Base-by-base conservation (phyloP, 2,329 filamentous ascomycete species). In the Allantophomopsis lycopodina region DNA sequence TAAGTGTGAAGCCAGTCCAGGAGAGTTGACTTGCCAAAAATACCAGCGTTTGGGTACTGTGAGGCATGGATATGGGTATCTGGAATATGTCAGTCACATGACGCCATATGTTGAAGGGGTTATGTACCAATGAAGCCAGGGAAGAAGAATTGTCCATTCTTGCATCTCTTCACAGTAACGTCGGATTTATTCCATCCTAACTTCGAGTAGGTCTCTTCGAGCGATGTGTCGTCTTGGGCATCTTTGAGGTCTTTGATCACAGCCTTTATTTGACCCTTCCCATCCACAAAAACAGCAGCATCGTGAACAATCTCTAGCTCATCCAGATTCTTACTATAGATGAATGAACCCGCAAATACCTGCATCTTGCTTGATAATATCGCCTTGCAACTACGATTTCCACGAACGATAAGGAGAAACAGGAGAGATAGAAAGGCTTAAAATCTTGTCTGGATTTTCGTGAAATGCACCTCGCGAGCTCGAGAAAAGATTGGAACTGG, bases 1-100 rank as follows among this genome's bases (percentile, higher is more conserved):
- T 98, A 96, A 13, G 70, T 91, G 51, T 88, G 74, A 5, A 98
- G 69, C 91, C 91, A 98, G 61, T 91, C 82, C 12, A 98, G 73
- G 23, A 98, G 77, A 0, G 89, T 95, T 0, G 84, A 81, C 48
- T 88, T 91, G 53, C 91, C 91, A 56, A 96, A 96, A 46, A 98
- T 80, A 43, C 91, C 91, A 1, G 77, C 76, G 55, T 98, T 98
- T 42, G 89, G 87, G 53, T 94, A 95, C 63, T 98, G 91, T 0
- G 88, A 75, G 7, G 91, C 91, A 57, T 98, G 91, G 42, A 94
- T 83, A 58, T 98, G 91, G 1, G 91, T 94, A 59, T 98, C 89
- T 89, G 45, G 11, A 14, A 33, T 15, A n/a, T 12, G 40, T 57
- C 41, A 60, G 53, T 32, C 23, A 40, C 23, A 28, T 28, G 23